Evolutionary conservation across 176 grass and related monocot species (phyloP), one percentile per base, ranked within the genome.

Genomic region (Triticum turgidum): DNA sequence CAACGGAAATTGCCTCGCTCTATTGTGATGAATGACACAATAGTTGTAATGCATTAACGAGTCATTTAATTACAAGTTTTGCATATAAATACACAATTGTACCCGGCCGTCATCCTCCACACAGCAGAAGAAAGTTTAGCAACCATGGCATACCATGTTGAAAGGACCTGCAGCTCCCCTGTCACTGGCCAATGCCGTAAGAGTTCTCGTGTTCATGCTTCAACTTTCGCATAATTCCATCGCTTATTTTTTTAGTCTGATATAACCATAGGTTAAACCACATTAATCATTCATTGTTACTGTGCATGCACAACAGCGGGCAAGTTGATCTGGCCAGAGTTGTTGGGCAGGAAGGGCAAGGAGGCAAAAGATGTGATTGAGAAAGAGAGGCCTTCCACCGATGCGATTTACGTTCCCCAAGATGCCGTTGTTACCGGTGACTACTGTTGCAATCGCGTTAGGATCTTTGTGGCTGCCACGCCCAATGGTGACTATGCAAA

Each of bases 361-460:
- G 44, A 87, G 25, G 34, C 74, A 21, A 64, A 39, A 78, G 52
- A 41, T 62, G 54, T 72, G 39, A 72, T 84, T 14, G 6, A 30
- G 52, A 63, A 71, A 37, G 58, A 81, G 58, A 81, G 61, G 27
- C 27, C 39, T 27, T 17, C 29, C 25, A 10, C 64, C 3, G 6
- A 5, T 21, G 59, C 21, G 15, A 10, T 56, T 54, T 81, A 51
- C 52, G 1, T 63, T 9, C 58, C 68, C 5, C 38, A 49, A 79
- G 66, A 72, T 41, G 65, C 2, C 18, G 3, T 86, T 25, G 20
- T 86, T 34, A 62, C 65, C 0, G 2, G 5, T 0, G 27, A 81
- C 29, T 81, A 64, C 66, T 87, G 85, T n/a, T 87, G 85, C 41
- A 81, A 80, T 49, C 85, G 85, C 33, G 85, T 87, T 65, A 51